These are phyloP conservation scores for Fagus crenata DNA, from an alignment of 306 rosid species.

Conservation along the genomic window DNA sequence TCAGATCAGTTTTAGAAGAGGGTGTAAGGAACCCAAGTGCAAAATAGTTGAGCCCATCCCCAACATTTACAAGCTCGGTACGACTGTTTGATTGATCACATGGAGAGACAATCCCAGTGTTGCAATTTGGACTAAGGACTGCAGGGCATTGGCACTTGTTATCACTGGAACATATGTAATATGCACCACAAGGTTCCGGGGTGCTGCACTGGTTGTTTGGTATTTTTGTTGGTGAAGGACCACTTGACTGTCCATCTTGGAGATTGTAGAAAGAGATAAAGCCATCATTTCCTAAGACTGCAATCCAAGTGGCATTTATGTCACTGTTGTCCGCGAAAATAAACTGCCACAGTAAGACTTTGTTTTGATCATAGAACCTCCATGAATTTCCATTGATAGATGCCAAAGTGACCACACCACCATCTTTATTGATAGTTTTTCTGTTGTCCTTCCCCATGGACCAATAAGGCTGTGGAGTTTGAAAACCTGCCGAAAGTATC, in stretches of 20 bases:
- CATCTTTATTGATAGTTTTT: slow-evolving; percentile 45
- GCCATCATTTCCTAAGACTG: slow-evolving; percentile 72
- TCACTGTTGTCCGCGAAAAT: slow-evolving; percentile 38
- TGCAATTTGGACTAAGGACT: slow-evolving; percentile 62
- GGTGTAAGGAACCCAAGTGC: slow-evolving; percentile 64
- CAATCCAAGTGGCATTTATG: slow-evolving; percentile 64
- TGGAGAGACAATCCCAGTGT: slow-evolving; percentile 56
- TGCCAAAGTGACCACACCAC: slow-evolving; percentile 48
- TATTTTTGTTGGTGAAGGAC: slow-evolving; percentile 42
- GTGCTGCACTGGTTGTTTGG: slow-evolving; percentile 67
- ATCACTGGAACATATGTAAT: slow-evolving; percentile 46
- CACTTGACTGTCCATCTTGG: slow-evolving; percentile 29
- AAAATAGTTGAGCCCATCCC: slow-evolving; percentile 58
- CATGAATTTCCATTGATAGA: slow-evolving; percentile 71
- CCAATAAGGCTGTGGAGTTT: slow-evolving; percentile 83
- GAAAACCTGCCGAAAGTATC: slow-evolving; percentile 62
- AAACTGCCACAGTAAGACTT: slow-evolving; percentile 69
- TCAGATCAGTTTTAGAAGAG: slow-evolving; percentile 54
- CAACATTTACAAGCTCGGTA: slow-evolving; percentile 47
- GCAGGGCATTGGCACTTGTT: slow-evolving; percentile 73
- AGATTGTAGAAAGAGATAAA: slow-evolving; percentile 66
- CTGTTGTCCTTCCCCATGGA: slow-evolving; percentile 65
- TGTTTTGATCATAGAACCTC: slow-evolving; percentile 65
- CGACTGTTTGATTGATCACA: slow-evolving; percentile 38
- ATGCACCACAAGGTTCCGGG: slow-evolving; percentile 74